phyloP scores from a whole-genome alignment of 2,329 filamentous ascomycete species.

The Cladosporium oxysporum region DNA sequence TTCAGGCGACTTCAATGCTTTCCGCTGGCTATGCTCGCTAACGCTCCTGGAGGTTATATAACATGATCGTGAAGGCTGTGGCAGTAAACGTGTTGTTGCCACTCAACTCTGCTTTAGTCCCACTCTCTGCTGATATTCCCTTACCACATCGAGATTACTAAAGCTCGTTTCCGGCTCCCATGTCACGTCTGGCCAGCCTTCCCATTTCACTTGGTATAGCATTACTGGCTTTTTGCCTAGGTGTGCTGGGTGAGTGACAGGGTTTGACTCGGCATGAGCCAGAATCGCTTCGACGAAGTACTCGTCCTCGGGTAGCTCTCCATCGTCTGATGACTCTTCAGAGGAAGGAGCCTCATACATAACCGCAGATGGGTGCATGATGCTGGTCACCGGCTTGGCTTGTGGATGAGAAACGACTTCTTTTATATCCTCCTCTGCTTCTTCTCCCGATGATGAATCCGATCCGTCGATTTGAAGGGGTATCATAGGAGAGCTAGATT shows the following conservation, averaged over 20 bases:
- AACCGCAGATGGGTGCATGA: slow-evolving; percentile 5
- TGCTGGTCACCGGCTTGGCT: neutral
- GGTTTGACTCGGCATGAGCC: slow-evolving; percentile 31
- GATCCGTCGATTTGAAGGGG: slow-evolving; percentile 1
- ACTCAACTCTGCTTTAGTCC: slow-evolving; percentile 19
- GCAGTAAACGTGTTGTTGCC: neutral
- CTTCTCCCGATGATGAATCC: neutral
- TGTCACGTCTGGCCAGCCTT: slow-evolving; percentile 32
- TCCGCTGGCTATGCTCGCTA: neutral
- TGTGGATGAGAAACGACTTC: neutral
- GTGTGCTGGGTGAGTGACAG: slow-evolving; percentile 28
- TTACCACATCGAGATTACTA: slow-evolving; percentile 30
- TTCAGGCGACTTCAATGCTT: neutral
- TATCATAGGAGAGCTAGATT: slow-evolving; percentile 7
- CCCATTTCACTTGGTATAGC: slow-evolving; percentile 37
- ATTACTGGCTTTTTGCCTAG: slow-evolving; percentile 31
- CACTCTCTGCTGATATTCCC: slow-evolving; percentile 30
- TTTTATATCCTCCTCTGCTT: neutral
- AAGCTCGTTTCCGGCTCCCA: slow-evolving; percentile 40
- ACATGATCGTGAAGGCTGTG: neutral
- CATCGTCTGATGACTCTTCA: slow-evolving; percentile 22
- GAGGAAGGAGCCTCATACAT: neutral
- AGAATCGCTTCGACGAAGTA: slow-evolving; percentile 34
- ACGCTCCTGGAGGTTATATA: neutral
- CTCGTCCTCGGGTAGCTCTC: slow-evolving; percentile 20